Evolutionary conservation across 106 monocot genomes (phyloP).

Genomic region (Iris macrosiphon): DNA sequence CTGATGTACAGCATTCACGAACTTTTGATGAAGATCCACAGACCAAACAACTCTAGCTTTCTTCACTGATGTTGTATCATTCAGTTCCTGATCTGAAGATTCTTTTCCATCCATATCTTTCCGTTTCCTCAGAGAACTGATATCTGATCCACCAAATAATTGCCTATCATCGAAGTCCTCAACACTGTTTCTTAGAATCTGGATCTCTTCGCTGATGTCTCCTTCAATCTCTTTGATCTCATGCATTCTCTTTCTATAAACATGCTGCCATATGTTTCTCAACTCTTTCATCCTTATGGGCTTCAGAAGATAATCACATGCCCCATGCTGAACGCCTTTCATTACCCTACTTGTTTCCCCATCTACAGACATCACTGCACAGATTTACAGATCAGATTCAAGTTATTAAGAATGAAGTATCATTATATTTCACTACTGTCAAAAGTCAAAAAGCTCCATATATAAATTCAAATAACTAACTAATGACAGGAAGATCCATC

Average conservation of each 20-base stretch:
- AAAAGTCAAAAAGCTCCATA: not conserved
- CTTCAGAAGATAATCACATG: slow-evolving; percentile 94
- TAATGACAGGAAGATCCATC: slow-evolving; percentile 97
- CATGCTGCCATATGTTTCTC: slow-evolving; percentile 95
- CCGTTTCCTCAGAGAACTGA: slow-evolving; percentile 36
- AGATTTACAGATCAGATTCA: not conserved
- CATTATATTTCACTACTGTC: not conserved
- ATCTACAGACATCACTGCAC: slow-evolving; percentile 96
- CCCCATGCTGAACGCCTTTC: slow-evolving; percentile 99
- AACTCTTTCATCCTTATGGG: slow-evolving; percentile 96
- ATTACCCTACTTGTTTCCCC: slow-evolving; percentile 96
- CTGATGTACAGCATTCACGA: slow-evolving; percentile 91
- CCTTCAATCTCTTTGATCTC: slow-evolving; percentile 76
- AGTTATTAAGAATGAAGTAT: not conserved
- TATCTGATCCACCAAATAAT: slow-evolving; percentile 26
- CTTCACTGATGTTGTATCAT: slow-evolving; percentile 47
- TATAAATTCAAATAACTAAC: slow-evolving; percentile 33
- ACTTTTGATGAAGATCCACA: slow-evolving; percentile 88
- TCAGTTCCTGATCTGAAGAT: slow-evolving; percentile 44
- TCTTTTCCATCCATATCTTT: slow-evolving; percentile 64
- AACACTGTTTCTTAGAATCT: slow-evolving; percentile 28
- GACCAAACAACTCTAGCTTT: slow-evolving; percentile 97
- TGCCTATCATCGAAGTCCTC: slow-evolving; percentile 60
- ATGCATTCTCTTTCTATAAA: slow-evolving; percentile 86
- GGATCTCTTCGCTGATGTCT: slow-evolving; percentile 52